Percentiles rank a stretch among this genome's conserved stretches.
These are phyloP conservation scores for Grosmannia penicillata DNA, from an alignment of 2,329 filamentous ascomycete genomes.

Conservation along the genomic window DNA sequence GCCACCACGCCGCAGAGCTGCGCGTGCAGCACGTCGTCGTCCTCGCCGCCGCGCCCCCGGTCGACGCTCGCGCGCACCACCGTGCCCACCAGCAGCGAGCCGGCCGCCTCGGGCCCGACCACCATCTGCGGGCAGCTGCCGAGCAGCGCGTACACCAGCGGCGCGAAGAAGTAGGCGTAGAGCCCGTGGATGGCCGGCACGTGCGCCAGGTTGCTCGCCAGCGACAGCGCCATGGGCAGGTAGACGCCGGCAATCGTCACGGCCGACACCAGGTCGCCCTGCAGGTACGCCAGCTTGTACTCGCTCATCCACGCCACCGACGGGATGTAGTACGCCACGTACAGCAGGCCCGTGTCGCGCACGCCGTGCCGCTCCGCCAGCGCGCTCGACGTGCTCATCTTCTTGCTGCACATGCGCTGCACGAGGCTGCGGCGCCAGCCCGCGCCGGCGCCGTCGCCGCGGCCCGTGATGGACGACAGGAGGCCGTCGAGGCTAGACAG, in stretches of 20 bases:
- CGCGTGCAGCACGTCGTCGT: conserved; percentile 55
- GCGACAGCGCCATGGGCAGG: conserved; percentile 89
- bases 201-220: conserved; percentile 83
- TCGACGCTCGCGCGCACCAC: conserved; percentile 69
- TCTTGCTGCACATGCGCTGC: conserved; percentile 27
- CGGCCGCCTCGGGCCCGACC: conserved; percentile 87
- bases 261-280: conserved; percentile 76
- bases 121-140: conserved; percentile 89
- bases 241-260: conserved; percentile 98
- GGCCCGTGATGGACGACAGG: conserved; percentile 21
- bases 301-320: conserved; percentile 81
- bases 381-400: conserved; percentile 57
- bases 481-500: conserved; percentile 24
- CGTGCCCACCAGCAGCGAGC: conserved; percentile 76
- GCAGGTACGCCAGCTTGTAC: conserved; percentile 68
- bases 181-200: conserved; percentile 87
- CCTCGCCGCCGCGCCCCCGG: conserved; percentile 45
- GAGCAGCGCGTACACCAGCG: conserved; percentile 77
- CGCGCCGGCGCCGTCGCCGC: conserved; percentile 17
- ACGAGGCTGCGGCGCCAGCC: conserved; percentile 34
- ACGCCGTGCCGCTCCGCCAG: conserved; percentile 62
- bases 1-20: conserved; percentile 79
- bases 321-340: conserved; percentile 80
- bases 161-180: conserved; percentile 88
- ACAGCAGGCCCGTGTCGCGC: conserved; percentile 61